Evolutionary conservation across 352 stramenopile species (phyloP).

Genomic region (Pythium periplocum): DNA sequence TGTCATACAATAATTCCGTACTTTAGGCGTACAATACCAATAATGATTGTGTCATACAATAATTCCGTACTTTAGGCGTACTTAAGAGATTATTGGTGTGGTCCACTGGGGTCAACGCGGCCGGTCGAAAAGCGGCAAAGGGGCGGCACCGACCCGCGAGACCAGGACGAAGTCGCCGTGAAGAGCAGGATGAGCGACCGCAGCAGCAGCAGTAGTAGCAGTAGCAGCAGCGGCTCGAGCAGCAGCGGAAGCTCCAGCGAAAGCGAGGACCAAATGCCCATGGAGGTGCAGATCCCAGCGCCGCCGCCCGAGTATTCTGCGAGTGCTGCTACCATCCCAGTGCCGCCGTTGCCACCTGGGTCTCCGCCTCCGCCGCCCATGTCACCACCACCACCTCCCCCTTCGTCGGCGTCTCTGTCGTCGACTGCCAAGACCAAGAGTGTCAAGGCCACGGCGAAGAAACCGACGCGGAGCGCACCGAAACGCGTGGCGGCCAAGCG

Average conservation of each 20-base stretch:
- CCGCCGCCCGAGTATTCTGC: constrained; percentile 2
- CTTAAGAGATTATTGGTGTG: too few relatives aligned
- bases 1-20: too few relatives aligned
- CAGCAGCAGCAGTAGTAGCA: constrained; percentile 24
- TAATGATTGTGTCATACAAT: too few relatives aligned
- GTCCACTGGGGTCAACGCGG: too few relatives aligned
- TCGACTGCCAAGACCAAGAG: not conserved
- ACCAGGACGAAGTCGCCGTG: not conserved
- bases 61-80: too few relatives aligned
- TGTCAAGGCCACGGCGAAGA: constrained; percentile 3
- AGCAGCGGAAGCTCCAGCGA: constrained; percentile 44
- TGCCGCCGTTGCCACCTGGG: constrained; percentile 13
- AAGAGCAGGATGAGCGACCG: not conserved
- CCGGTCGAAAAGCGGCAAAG: too few relatives aligned
- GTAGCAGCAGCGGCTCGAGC: constrained; percentile 29
- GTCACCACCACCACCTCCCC: constrained; percentile 19
- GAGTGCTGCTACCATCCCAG: not conserved
- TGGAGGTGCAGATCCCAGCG: constrained; percentile 12
- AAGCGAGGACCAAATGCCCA: constrained; percentile 22
- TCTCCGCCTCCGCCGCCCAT: constrained; percentile 27
- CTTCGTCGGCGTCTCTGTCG: constrained; percentile 1
- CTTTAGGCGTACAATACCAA: too few relatives aligned
- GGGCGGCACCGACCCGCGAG: constrained; percentile 2
- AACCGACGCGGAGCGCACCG: constrained; percentile 5
- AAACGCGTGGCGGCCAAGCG: constrained; percentile 1